Percentiles rank a stretch among this genome's conserved stretches.
These are phyloP conservation scores for Curvularia lunata DNA, from an alignment of 2,329 filamentous ascomycete genomes.

Conservation along the genomic window DNA sequence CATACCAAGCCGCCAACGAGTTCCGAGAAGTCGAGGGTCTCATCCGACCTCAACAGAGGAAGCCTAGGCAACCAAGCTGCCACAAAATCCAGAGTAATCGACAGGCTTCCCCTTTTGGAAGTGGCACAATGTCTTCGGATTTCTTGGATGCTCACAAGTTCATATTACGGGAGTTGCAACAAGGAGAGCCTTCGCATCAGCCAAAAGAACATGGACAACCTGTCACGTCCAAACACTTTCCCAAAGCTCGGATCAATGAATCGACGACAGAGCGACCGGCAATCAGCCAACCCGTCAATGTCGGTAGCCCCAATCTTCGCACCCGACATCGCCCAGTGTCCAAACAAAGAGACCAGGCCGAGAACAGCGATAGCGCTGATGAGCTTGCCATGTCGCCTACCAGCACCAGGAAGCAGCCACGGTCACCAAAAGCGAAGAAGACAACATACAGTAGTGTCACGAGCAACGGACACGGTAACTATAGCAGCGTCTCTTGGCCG, in stretches of 20 bases:
- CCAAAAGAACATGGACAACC: neutral
- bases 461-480: neutral
- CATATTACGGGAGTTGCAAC: slow-evolving; percentile 19
- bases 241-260: slow-evolving; percentile 33
- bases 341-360: neutral
- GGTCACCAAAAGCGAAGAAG: slow-evolving; percentile 10
- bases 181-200: slow-evolving; percentile 17
- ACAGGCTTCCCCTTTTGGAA: slow-evolving; percentile 8
- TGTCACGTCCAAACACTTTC: slow-evolving; percentile 21
- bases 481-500: slow-evolving; percentile 15
- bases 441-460: slow-evolving; percentile 5
- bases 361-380: slow-evolving; percentile 24
- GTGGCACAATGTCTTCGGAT: neutral
- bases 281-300: neutral
- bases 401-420: neutral
- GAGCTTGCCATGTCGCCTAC: slow-evolving; percentile 25
- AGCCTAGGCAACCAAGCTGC: slow-evolving; percentile 12
- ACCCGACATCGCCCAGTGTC: slow-evolving; percentile 18
- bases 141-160: slow-evolving; percentile 1
- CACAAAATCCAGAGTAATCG: neutral
- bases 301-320: slow-evolving; percentile 18
- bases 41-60: slow-evolving; percentile 20
- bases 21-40: slow-evolving; percentile 22
- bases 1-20: slow-evolving; percentile 20
- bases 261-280: slow-evolving; percentile 17